Evolutionary conservation across 306 rosid species (phyloP).

Genomic region (Morella rubra): DNA sequence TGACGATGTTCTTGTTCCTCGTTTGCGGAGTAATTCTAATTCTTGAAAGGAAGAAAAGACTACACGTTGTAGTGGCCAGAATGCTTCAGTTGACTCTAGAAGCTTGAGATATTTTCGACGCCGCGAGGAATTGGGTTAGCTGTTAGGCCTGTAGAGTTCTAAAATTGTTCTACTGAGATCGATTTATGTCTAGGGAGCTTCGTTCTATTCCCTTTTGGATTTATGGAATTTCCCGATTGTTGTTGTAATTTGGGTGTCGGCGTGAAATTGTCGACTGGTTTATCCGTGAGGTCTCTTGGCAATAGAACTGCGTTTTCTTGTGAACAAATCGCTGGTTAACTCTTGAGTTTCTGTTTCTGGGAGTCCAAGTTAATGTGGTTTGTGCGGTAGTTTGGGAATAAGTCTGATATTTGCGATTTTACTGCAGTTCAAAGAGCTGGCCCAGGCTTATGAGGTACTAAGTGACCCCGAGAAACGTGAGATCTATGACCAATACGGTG

Average conservation of each 20-base stretch:
- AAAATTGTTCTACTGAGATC: not conserved
- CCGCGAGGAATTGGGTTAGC: not conserved
- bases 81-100: not conserved
- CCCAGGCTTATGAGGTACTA: constrained; percentile 83
- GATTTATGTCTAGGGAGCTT: not conserved
- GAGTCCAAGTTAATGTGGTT: not conserved
- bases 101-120: not conserved
- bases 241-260: not conserved
- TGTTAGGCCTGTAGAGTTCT: not conserved
- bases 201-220: not conserved
- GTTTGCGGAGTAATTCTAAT: too few relatives aligned
- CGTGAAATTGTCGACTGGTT: not conserved
- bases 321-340: too few relatives aligned
- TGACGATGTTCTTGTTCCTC: too few relatives aligned
- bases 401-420: not conserved
- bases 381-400: not conserved
- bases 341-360: not conserved
- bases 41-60: too few relatives aligned
- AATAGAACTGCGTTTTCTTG: not conserved
- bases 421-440: constrained; percentile 76
- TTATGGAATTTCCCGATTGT: too few relatives aligned
- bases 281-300: not conserved
- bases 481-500: constrained; percentile 83
- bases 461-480: constrained; percentile 91
- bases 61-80: too few relatives aligned